These are phyloP conservation scores for Eucalyptus regnans DNA, from an alignment of 345 rosid genomes.

Conservation along the genomic window DNA sequence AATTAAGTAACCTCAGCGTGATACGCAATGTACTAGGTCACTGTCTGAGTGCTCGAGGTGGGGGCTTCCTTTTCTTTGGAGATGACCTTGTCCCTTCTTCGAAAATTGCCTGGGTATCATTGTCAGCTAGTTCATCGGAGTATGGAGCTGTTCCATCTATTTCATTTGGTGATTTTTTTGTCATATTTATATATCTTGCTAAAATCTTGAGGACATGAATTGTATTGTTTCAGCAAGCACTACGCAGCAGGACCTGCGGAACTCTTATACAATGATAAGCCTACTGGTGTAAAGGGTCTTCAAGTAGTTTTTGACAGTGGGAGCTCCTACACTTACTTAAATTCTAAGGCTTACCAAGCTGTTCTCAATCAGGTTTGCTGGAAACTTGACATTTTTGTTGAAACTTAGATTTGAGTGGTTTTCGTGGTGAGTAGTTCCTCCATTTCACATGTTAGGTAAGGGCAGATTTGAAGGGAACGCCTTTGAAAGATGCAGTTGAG, in stretches of 20 bases:
- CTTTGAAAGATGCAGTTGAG: constrained; percentile 29
- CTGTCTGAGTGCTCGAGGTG: constrained; percentile 64
- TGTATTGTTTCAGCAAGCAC: constrained; percentile 38
- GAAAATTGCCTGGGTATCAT: constrained; percentile 55
- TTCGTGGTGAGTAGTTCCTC: not conserved
- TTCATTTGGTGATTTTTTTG: not conserved
- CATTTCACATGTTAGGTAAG: constrained; percentile 19
- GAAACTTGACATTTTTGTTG: not conserved
- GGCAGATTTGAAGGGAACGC: constrained; percentile 30
- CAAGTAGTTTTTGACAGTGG: constrained; percentile 74
- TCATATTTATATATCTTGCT: not conserved
- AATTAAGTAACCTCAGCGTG: constrained; percentile 29
- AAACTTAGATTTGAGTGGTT: not conserved
- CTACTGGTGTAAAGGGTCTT: constrained; percentile 44
- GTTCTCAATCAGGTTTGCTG: constrained; percentile 38
- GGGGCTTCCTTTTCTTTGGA: constrained; percentile 81
- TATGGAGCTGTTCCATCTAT: constrained; percentile 3
- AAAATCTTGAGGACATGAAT: not conserved
- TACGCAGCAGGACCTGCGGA: constrained; percentile 66
- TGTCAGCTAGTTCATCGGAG: constrained; percentile 19
- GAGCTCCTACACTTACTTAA: constrained; percentile 82
- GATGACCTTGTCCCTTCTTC: constrained; percentile 51
- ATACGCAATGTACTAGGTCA: constrained; percentile 61
- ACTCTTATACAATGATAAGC: constrained; percentile 39
- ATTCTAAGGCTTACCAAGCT: constrained; percentile 28